Conservation (phyloP, 768 basidiomycete species). For the Leucocoprinus leucothites region DNA sequence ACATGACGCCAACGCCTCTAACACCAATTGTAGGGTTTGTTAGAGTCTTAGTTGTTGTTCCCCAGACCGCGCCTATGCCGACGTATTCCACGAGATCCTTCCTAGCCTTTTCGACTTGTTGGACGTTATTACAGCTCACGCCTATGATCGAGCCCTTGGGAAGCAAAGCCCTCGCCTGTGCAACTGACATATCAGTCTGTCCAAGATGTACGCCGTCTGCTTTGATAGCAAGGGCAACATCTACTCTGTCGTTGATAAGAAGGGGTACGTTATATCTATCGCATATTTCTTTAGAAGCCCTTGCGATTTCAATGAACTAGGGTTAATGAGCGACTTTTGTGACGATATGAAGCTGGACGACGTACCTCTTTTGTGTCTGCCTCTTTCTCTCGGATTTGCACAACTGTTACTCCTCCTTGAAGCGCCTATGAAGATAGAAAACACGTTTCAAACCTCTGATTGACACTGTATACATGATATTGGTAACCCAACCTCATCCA, state of each 20-base stretch:
- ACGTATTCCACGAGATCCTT: conserved; percentile 76
- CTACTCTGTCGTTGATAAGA: conserved; percentile 85
- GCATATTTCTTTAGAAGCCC: conserved; percentile 66
- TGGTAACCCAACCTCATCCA: conserved; percentile 59
- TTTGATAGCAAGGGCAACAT: conserved; percentile 76
- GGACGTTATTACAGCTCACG: conserved; percentile 67
- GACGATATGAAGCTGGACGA: conserved; percentile 4
- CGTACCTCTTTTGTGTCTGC: conserved; percentile 77
- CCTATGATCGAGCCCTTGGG: conserved; percentile 74
- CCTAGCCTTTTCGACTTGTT: conserved; percentile 62
- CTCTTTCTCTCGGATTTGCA: conserved; percentile 87
- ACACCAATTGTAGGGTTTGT: conserved; percentile 65
- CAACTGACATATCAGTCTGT: conserved; percentile 79
- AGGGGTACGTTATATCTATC: conserved; percentile 76
- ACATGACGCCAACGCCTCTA: conserved; percentile 63
- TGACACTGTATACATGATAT: background rate
- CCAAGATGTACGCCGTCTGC: conserved; percentile 87
- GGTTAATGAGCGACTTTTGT: background rate
- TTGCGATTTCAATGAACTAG: conserved; percentile 78
- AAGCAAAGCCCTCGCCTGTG: conserved; percentile 62
- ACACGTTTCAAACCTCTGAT: background rate
- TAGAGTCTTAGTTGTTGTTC: conserved; percentile 76
- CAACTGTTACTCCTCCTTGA: conserved; percentile 83
- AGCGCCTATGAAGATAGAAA: conserved; percentile 53
- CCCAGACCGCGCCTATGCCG: conserved; percentile 84